Percentiles rank a stretch among this genome's conserved stretches.
phyloP scores from a whole-genome alignment of 2,329 filamentous ascomycete species.

The Pseudogymnoascus sp. region DNA sequence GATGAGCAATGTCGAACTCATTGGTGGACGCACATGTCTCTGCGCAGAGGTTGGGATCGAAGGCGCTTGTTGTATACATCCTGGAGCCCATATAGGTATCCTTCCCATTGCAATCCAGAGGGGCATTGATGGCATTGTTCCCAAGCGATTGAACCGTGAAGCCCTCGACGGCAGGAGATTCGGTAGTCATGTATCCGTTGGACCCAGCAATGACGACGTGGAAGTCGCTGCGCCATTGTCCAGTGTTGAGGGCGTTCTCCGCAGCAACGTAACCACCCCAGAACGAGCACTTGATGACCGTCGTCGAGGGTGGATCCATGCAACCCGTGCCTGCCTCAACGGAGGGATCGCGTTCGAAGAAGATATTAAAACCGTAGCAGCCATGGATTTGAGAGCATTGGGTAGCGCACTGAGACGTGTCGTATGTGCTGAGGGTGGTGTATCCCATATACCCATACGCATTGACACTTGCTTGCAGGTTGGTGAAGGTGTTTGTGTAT shows the following conservation, averaged over 20 bases:
- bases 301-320: slow-evolving; percentile 28
- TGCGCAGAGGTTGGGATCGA: slow-evolving; percentile 28
- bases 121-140: slow-evolving; percentile 27
- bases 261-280: slow-evolving; percentile 27
- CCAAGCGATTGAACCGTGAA: slow-evolving; percentile 20
- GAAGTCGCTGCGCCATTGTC: slow-evolving; percentile 29
- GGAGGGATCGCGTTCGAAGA: slow-evolving; percentile 31
- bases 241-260: slow-evolving; percentile 26
- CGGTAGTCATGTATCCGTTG: slow-evolving; percentile 31
- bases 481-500: slow-evolving; percentile 29
- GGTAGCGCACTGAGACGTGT: slow-evolving; percentile 24
- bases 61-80: slow-evolving; percentile 26
- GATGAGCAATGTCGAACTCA: slow-evolving; percentile 13
- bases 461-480: slow-evolving; percentile 26
- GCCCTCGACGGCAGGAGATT: slow-evolving; percentile 23
- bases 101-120: slow-evolving; percentile 18
- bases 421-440: slow-evolving; percentile 25
- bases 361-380: slow-evolving; percentile 31
- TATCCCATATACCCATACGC: slow-evolving; percentile 26
- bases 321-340: slow-evolving; percentile 27
- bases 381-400: slow-evolving; percentile 25
- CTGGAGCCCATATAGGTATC: slow-evolving; percentile 25
- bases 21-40: slow-evolving; percentile 21
- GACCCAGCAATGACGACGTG: slow-evolving; percentile 36
- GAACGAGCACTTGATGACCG: slow-evolving; percentile 31